These are phyloP conservation scores for Tubosaeta sp. DNA, from an alignment of 768 basidiomycete genomes.

Conservation along the genomic window DNA sequence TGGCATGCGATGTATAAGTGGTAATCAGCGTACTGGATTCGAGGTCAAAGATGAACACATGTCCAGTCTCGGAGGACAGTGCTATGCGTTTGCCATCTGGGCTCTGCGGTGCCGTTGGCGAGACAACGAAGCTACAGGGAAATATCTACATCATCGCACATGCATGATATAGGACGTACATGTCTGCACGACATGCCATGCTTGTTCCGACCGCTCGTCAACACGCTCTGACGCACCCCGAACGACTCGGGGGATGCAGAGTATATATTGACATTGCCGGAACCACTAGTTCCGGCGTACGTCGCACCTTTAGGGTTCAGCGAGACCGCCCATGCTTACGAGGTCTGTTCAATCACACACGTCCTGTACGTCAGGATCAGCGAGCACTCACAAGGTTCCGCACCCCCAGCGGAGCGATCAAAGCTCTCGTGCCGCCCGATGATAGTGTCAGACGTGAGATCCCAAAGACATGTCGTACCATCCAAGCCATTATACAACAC, in stretches of 20 bases:
- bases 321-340: conserved; percentile 78
- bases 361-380: background rate
- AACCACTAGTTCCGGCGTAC: conserved; percentile 69
- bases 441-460: conserved; percentile 57
- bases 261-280: conserved; percentile 68
- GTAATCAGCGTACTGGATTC: conserved; percentile 59
- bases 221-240: conserved; percentile 53
- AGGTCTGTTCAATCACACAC: background rate
- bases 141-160: conserved; percentile 1
- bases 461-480: conserved; percentile 74
- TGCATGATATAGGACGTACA: conserved; percentile 39
- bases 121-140: background rate
- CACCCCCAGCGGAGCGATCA: conserved; percentile 47
- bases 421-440: conserved; percentile 73
- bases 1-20: conserved; percentile 84
- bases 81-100: conserved; percentile 84
- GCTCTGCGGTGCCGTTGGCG: conserved; percentile 47
- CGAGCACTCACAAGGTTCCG: conserved; percentile 62
- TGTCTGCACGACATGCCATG: conserved; percentile 74
- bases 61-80: conserved; percentile 80
- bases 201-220: conserved; percentile 67
- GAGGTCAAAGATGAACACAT: conserved; percentile 81
- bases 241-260: conserved; percentile 67
- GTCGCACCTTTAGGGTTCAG: conserved; percentile 69
- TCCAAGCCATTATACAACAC: conserved; percentile 82